phyloP scores from a whole-genome alignment of 2,329 filamentous ascomycete species.

The Beauveria pseudobassiana region DNA sequence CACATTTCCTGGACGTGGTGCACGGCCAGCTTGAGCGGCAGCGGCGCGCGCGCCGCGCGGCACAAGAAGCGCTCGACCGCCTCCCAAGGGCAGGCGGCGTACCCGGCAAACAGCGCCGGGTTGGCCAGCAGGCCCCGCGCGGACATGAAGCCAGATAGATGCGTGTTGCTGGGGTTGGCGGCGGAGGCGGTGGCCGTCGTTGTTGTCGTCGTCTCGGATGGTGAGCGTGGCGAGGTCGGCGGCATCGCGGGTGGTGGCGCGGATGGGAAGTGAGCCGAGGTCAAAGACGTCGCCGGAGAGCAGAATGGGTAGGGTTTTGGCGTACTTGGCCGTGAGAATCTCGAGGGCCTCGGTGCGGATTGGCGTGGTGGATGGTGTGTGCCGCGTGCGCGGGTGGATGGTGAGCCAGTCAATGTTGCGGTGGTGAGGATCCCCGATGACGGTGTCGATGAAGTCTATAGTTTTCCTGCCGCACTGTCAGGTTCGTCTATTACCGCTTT shows the following conservation, averaged over 20 bases:
- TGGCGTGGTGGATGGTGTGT: slow-evolving; percentile 52
- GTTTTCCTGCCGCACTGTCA: slow-evolving; percentile 33
- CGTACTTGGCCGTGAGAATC: slow-evolving; percentile 44
- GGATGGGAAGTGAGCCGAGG: slow-evolving; percentile 40
- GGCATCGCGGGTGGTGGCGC: slow-evolving; percentile 17
- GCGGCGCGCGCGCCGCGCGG: slow-evolving; percentile 46
- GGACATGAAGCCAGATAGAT: slow-evolving; percentile 59
- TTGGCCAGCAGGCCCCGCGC: slow-evolving; percentile 61
- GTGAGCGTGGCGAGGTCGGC: slow-evolving; percentile 26
- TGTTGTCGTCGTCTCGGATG: slow-evolving; percentile 18
- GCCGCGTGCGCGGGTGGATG: slow-evolving; percentile 58
- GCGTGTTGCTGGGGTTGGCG: slow-evolving; percentile 39
- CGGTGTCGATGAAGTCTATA: slow-evolving; percentile 55
- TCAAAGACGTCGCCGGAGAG: slow-evolving; percentile 65
- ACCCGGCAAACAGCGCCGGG: slow-evolving; percentile 55
- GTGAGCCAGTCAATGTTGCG: slow-evolving; percentile 60
- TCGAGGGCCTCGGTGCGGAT: slow-evolving; percentile 56
- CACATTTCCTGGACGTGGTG: slow-evolving; percentile 65
- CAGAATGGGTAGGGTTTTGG: slow-evolving; percentile 51
- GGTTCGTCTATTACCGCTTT: neutral
- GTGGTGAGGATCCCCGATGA: slow-evolving; percentile 45
- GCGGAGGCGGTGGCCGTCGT: too few relatives aligned
- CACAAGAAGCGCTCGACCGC: slow-evolving; percentile 57
- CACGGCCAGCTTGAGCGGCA: slow-evolving; percentile 55
- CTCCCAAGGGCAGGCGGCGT: slow-evolving; percentile 51